phyloP scores from a whole-genome alignment of 1,284 basidiomycete genomes.

The Ustilago loliicola region DNA sequence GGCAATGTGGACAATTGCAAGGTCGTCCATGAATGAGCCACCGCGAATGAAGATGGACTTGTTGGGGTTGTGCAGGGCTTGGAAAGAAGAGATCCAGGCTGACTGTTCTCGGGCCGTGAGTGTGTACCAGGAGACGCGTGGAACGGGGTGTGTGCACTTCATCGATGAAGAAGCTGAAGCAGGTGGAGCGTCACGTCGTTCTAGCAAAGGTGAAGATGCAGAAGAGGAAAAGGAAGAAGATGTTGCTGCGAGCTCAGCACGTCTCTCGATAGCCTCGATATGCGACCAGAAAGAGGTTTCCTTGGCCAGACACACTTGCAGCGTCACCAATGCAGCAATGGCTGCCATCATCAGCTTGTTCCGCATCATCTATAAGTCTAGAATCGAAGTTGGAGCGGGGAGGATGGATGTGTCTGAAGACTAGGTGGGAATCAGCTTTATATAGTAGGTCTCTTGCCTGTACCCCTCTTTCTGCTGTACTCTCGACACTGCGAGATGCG shows the following conservation, averaged over 20 bases:
- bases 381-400: background rate
- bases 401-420: background rate
- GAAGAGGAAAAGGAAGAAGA: background rate
- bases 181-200: background rate
- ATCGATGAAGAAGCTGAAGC: constrained; percentile 12
- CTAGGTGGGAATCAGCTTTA: background rate
- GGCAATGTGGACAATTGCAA: constrained; percentile 34
- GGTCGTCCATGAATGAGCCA: constrained; percentile 40
- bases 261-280: constrained; percentile 15
- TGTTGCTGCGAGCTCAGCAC: background rate
- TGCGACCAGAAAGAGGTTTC: constrained; percentile 25
- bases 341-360: background rate
- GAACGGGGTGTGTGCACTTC: constrained; percentile 32
- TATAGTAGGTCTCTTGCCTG: background rate
- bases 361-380: background rate
- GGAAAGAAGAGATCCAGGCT: constrained; percentile 26
- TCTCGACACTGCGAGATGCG: background rate
- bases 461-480: background rate
- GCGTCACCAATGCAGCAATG: background rate
- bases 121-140: constrained; percentile 37
- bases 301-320: constrained; percentile 6
- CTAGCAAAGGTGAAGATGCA: background rate
- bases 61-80: background rate
- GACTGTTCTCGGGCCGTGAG: constrained; percentile 15
- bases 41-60: constrained; percentile 38